Percentiles rank a stretch among this genome's conserved stretches.
These are phyloP conservation scores for Venturia aucupariae DNA, from an alignment of 2,329 filamentous ascomycete genomes.

Conservation along the genomic window DNA sequence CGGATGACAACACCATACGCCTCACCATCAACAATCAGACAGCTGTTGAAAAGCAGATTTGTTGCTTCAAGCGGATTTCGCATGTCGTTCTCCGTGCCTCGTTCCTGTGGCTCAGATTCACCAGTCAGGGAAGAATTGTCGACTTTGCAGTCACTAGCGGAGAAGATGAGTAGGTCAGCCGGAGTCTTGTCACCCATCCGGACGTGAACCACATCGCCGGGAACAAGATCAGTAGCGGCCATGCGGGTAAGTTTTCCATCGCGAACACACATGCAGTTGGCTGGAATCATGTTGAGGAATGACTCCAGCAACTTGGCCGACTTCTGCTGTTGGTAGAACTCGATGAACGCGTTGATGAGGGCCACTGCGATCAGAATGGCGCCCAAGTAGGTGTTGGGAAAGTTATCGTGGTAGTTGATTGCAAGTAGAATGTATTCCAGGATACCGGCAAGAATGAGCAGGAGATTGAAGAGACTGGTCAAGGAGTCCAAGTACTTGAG, in stretches of 20 bases:
- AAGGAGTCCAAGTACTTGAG: constrained; percentile 7
- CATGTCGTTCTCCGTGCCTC: constrained; percentile 65
- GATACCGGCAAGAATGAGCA: constrained; percentile 1
- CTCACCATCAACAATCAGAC: constrained; percentile 48
- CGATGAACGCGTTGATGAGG: constrained; percentile 57
- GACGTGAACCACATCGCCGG: constrained; percentile 28
- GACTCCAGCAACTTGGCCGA: constrained; percentile 34
- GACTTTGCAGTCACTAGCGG: not conserved
- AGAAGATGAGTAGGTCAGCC: constrained; percentile 5
- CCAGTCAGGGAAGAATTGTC: constrained; percentile 12
- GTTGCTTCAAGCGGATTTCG: constrained; percentile 60
- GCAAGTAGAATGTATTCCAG: constrained; percentile 9
- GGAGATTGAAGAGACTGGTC: constrained; percentile 2
- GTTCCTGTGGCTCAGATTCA: constrained; percentile 56
- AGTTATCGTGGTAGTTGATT: constrained; percentile 1
- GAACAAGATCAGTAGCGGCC: constrained; percentile 24
- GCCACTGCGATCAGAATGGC: constrained; percentile 54
- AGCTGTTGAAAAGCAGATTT: constrained; percentile 52
- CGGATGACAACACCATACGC: constrained; percentile 13
- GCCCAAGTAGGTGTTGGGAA: constrained; percentile 44
- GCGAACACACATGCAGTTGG: constrained; percentile 22
- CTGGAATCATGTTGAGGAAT: constrained; percentile 25
- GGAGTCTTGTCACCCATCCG: constrained; percentile 19
- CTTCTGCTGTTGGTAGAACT: constrained; percentile 42
- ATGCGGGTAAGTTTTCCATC: constrained; percentile 29